Base-by-base conservation (phyloP, 1,139 yeast species). In the Debaryomycetaceae sp. region DNA sequence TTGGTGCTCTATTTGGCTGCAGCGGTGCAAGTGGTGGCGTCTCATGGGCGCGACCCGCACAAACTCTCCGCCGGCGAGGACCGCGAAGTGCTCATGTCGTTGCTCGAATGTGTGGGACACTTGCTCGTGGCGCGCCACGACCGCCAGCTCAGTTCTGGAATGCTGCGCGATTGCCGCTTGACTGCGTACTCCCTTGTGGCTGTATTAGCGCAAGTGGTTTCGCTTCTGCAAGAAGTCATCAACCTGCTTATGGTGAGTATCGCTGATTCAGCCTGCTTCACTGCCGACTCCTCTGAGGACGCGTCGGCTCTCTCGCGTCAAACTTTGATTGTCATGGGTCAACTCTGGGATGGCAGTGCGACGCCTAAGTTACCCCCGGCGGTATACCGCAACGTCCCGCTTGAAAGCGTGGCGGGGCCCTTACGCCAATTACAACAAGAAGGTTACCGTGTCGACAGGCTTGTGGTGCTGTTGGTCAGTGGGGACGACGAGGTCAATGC, bases 151-250 rank as follows among this genome's bases (percentile, higher is more conserved):
- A 45, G 56, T 8, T 27, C 40, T 16, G 58, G 76, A 2, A 45
- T 63, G 29, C 67, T 71, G 19, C 62, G 72, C 23, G 95, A 86
- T 47, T 71, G 82, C 30, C 93, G 82, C 51, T 71, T 85, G 41
- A 81, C 96, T 18, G 86, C 91, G 3, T 91, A 83, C 51, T 83
- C 95, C 34, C 65, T 88, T 10, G 53, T 89, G 21, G 75, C 93
- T 0, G 96, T 91, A 2, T 63, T 89, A 32, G 73, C 83, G 3
- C 71, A 93, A 2, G 78, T 91, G 30, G 69, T 80, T 27, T 82
- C 86, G 6, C 65, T 91, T 34, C 70, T 81, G 6, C 59, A 66
- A 31, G 78, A 74, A 6, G 72, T 89, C 18, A 64, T 81, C 17
- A 58, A 69, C 25, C 86, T 95, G 2, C 75, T 93, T 6, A 74